Conservation (phyloP, 2,329 filamentous ascomycete species). For the Apiospora malaysiana region DNA sequence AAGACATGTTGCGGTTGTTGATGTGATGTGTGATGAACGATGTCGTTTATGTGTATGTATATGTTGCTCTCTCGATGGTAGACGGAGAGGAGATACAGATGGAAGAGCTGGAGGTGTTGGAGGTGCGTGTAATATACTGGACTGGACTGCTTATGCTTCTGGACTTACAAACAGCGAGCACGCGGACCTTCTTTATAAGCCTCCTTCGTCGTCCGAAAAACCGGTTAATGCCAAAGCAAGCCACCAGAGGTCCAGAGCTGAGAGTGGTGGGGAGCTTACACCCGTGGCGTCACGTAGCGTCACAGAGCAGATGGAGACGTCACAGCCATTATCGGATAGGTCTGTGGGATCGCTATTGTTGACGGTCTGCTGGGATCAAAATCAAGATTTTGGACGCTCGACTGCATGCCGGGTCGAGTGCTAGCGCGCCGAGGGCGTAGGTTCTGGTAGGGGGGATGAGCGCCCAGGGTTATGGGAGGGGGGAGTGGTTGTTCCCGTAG, state of each 20-base stretch:
- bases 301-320: constrained; percentile 11
- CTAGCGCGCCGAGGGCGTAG: neutral
- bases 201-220: constrained; percentile 7
- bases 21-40: neutral
- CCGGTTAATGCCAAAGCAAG: constrained; percentile 16
- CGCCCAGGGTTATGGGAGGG: neutral
- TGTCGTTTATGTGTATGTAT: neutral
- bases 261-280: constrained; percentile 5
- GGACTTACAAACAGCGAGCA: neutral
- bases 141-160: too few relatives aligned
- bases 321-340: constrained; percentile 14
- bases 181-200: constrained; percentile 8
- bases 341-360: constrained; percentile 8
- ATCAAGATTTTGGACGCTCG: constrained; percentile 13
- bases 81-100: neutral
- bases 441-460: too few relatives aligned
- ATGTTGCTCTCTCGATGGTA: neutral
- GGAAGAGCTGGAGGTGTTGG: neutral
- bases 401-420: neutral
- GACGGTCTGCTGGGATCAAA: constrained; percentile 3
- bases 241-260: constrained; percentile 2
- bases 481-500: constrained; percentile 7
- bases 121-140: neutral
- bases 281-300: constrained; percentile 16
- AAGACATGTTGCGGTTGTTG: constrained; percentile 21